A percentile compares a stretch with the other conserved stretches of the same genome.
Evolutionary conservation across 257 asterid species (phyloP).

Genomic region (Solanum dulcamara): DNA sequence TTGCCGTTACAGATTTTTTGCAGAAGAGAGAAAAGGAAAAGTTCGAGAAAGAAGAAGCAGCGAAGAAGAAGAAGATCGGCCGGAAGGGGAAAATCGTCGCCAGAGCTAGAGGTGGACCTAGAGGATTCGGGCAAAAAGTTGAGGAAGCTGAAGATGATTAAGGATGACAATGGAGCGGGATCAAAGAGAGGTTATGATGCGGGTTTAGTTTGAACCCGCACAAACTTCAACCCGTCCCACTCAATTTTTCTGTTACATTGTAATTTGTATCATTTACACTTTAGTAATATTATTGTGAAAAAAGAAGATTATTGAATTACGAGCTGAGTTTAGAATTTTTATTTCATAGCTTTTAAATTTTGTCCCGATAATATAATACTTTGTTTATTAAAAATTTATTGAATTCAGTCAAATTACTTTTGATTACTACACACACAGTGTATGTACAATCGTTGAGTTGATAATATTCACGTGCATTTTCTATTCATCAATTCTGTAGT

Average conservation of each 20-base stretch:
- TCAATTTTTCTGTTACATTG: neutral
- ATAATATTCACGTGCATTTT: neutral
- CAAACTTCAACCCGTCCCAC: neutral
- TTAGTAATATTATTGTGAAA: no score
- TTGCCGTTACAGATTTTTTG: slow-evolving; percentile 78
- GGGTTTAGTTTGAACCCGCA: neutral
- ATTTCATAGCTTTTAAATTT: no score
- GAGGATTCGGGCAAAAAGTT: slow-evolving; percentile 82
- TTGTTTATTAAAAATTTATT: no score
- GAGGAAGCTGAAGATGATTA: slow-evolving; percentile 23
- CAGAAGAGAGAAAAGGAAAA: slow-evolving; percentile 71
- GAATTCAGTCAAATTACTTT: neutral
- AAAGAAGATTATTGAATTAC: no score
- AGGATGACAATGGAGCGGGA: neutral
- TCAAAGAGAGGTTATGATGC: neutral
- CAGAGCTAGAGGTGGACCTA: slow-evolving; percentile 49
- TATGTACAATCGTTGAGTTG: neutral
- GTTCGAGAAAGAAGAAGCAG: slow-evolving; percentile 70
- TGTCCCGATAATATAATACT: no score
- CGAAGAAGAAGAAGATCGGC: slow-evolving; percentile 41
- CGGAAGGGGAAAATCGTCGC: slow-evolving; percentile 38
- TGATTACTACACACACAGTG: neutral
- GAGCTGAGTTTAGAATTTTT: no score
- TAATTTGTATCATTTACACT: neutral
- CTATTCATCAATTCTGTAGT: neutral